Evolutionary conservation across 2,329 filamentous ascomycete species (phyloP).

Genomic region (Lecanicillium sp.): DNA sequence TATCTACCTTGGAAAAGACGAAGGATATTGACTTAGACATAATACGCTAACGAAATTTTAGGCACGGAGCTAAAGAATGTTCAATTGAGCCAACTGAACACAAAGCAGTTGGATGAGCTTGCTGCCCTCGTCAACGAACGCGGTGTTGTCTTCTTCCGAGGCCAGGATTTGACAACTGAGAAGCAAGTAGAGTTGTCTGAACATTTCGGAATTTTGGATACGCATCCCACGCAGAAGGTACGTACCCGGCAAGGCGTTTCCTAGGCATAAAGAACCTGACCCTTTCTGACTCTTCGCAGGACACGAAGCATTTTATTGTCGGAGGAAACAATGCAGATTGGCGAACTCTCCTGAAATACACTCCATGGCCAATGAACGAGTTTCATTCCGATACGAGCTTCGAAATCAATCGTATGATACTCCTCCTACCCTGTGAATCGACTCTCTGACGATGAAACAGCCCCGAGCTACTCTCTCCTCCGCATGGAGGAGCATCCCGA

Average conservation of each 20-base stretch:
- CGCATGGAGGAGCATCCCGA: slow-evolving; percentile 42
- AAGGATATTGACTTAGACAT: neutral
- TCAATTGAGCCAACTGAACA: slow-evolving; percentile 36
- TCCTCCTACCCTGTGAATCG: neutral
- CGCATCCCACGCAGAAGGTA: slow-evolving; percentile 37
- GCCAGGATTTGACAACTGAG: slow-evolving; percentile 37
- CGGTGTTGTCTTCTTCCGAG: slow-evolving; percentile 40
- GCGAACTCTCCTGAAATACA: slow-evolving; percentile 35
- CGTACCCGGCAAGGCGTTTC: slow-evolving; percentile 11
- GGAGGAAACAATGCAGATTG: slow-evolving; percentile 36
- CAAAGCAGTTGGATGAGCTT: slow-evolving; percentile 40
- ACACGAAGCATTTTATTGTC: slow-evolving; percentile 31
- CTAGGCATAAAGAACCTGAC: neutral
- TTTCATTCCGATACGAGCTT: slow-evolving; percentile 44
- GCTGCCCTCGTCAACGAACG: slow-evolving; percentile 38
- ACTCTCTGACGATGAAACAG: neutral
- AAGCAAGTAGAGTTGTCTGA: slow-evolving; percentile 36
- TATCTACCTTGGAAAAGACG: neutral
- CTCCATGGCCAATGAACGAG: slow-evolving; percentile 36
- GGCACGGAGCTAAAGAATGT: slow-evolving; percentile 28
- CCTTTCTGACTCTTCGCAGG: slow-evolving; percentile 3
- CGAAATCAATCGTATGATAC: slow-evolving; percentile 33
- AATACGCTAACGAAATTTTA: neutral
- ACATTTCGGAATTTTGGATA: slow-evolving; percentile 39
- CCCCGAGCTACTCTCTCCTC: slow-evolving; percentile 41